Base-by-base conservation (phyloP, 2,329 filamentous ascomycete genomes). In the Colletotrichum brevisporum region DNA sequence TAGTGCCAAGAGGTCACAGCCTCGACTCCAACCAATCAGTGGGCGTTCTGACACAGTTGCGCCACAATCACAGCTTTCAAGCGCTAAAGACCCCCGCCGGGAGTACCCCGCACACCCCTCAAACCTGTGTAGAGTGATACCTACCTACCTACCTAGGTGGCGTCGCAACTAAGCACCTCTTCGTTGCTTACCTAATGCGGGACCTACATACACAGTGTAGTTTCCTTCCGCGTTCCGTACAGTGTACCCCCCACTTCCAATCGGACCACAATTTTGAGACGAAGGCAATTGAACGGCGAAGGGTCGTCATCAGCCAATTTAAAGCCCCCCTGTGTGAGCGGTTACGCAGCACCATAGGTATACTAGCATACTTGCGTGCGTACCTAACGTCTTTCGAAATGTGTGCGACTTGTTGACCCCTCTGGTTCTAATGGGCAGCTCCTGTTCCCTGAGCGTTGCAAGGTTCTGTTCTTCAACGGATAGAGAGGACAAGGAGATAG, bases 251-350 rank as follows among this genome's bases (percentile, higher is more conserved):
- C 21, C 21, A 24, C 21, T 24, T 24, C 21, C 21, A 24, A 43
- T 60, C 31, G 39, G 45, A 18, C 41, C 57, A 52, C 48, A 60
- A 60, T 26, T 43, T 60, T 60, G 57, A 47, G 57, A 52, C 36
- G 57, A 60, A 60, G 57, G 27, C 47, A 51, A 60, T 52, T 43
- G 47, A 43, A 39, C n/a, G 47, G 18, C 16, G 16, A 47, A 47
- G 45, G 45, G 45, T 36, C 31, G 27, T 31, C 31, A 10, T 36
- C 31, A 36, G 31, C 6, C 31, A 10, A 31, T 31, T 31, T 31
- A 9, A 9, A 31, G 2, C 27, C 31, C 10, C 31, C 31, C 31
- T 24, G 21, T 24, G 21, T 24, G 21, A 3, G 21, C 21, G 21
- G 21, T 24, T 24, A 24, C 21, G 21, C 21, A 24, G 21, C 21